phyloP scores from a whole-genome alignment of 352 stramenopile genomes.

The Phytophthora macrochlamydospora region DNA sequence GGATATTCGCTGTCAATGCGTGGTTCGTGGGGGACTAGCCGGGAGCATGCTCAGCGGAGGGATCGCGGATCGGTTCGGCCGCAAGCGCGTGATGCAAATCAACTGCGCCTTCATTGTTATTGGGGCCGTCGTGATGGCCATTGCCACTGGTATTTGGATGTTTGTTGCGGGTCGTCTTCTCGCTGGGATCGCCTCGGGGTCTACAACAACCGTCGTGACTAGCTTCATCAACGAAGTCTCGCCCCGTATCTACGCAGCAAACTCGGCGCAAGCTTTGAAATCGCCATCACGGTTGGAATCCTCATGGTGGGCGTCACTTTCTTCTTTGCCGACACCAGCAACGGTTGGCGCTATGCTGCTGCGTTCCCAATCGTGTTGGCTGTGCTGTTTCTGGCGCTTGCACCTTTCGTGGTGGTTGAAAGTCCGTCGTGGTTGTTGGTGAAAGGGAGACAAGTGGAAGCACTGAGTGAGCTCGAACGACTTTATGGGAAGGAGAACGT shows the following conservation, averaged over 20 bases:
- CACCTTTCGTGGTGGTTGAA: constrained; percentile 12
- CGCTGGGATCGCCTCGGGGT: neutral
- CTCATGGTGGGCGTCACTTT: constrained; percentile 6
- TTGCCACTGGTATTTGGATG: neutral
- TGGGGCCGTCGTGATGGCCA: neutral
- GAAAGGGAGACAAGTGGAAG: constrained; percentile 18
- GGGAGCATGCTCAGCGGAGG: constrained; percentile 5
- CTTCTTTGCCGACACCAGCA: constrained; percentile 18
- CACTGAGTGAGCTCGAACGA: constrained; percentile 19
- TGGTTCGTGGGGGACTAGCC: constrained; percentile 4
- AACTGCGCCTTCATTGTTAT: neutral
- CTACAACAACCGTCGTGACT: neutral
- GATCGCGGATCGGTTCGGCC: constrained; percentile 8
- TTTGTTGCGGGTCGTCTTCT: constrained; percentile 3
- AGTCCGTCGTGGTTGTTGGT: constrained; percentile 22
- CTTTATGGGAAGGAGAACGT: constrained; percentile 33
- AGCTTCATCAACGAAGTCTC: constrained; percentile 10
- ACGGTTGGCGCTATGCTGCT: constrained; percentile 11
- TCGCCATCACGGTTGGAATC: neutral
- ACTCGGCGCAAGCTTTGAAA: constrained; percentile 1
- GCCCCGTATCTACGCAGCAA: constrained; percentile 9
- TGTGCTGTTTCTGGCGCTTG: constrained; percentile 10
- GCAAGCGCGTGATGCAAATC: constrained; percentile 4
- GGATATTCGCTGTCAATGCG: constrained; percentile 11
- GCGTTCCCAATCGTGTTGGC: constrained; percentile 14